Evolutionary conservation across 164 flowering plant species (phyloP), one percentile per base, ranked within the genome.

Genomic region (Chloranthus sessilifolius): DNA sequence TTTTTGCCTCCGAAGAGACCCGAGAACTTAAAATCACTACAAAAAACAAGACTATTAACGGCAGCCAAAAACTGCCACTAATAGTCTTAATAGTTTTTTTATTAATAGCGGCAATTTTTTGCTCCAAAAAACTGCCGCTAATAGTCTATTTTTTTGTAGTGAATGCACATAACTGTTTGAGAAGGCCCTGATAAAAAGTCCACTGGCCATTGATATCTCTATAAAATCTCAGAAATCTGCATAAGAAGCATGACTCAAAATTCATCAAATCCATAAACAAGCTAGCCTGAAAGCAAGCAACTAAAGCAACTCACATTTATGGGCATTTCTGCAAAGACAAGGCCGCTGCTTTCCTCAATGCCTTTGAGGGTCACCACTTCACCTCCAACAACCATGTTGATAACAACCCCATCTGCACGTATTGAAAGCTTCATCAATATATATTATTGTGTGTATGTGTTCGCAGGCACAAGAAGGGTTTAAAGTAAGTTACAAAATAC

Each of bases 311-410:
- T 75, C 58, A 88, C 95, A 57, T 87, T 43, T 40, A 89, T 79
- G 47, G 97, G 96, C 96, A 89, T 85, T 70, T 89, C 96, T 24
- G 79, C 83, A 56, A 85, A 80, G 47, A 80, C 54, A 53, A 89
- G 80, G 47, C 69, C 64, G 50, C 72, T 78, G 70, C 76, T 73
- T 69, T 89, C 97, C 63, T 87, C 97, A 43, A 89, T 63, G 68
- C 70, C 68, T 74, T 76, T 89, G 48, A 94, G 78, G 59, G 79
- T 75, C 46, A 78, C 79, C 39, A 94, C 96, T 76, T 92, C 98
- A 67, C 99, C 99, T 23, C 99, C 99, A 55, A 82, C 92, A 66
- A 89, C 95, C 96, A 89, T 85, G 69, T 85, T 94, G 56, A 89
- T 85, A 50, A 89, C 90, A 33, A 89, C 78, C 35, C 97, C 99